Conservation (phyloP, 2,329 filamentous ascomycete genomes). For the Dactylonectria estremocensis region DNA sequence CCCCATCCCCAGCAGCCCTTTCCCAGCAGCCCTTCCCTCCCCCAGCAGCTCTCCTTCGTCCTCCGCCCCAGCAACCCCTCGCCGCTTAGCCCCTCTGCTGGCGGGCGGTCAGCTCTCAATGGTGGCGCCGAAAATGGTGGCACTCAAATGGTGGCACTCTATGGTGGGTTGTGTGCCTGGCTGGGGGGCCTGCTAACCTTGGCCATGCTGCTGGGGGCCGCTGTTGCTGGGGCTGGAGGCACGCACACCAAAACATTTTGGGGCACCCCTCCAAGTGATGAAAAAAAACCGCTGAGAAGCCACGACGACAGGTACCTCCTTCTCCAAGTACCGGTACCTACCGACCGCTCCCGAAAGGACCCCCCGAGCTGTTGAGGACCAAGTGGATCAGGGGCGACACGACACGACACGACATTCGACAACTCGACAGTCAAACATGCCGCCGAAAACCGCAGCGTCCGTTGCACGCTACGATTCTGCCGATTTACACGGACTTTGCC, state of each 20-base stretch:
- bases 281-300: slow-evolving; percentile 45
- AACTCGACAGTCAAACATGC: slow-evolving; percentile 32
- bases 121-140: background rate
- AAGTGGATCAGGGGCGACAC: slow-evolving; percentile 38
- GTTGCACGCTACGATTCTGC: slow-evolving; percentile 32
- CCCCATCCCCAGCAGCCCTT: slow-evolving; percentile 16
- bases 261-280: background rate
- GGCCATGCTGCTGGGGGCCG: slow-evolving; percentile 3
- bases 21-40: too few relatives aligned
- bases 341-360: slow-evolving; percentile 1
- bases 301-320: slow-evolving; percentile 5
- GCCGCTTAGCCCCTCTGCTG: slow-evolving; percentile 20
- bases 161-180: background rate
- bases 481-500: slow-evolving; percentile 29
- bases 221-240: slow-evolving; percentile 19
- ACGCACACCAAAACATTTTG: slow-evolving; percentile 29
- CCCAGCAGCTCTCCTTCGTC: slow-evolving; percentile 15
- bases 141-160: slow-evolving; percentile 5
- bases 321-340: slow-evolving; percentile 43
- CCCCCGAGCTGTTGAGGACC: slow-evolving; percentile 48
- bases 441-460: slow-evolving; percentile 44
- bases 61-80: slow-evolving; percentile 14
- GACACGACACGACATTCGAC: slow-evolving; percentile 41
- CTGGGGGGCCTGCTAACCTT: background rate
- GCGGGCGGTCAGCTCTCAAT: background rate